Percentiles rank a stretch among this genome's conserved stretches.
Evolutionary conservation across 2,329 filamentous ascomycete species (phyloP).

Genomic region (Apiospora sp.): DNA sequence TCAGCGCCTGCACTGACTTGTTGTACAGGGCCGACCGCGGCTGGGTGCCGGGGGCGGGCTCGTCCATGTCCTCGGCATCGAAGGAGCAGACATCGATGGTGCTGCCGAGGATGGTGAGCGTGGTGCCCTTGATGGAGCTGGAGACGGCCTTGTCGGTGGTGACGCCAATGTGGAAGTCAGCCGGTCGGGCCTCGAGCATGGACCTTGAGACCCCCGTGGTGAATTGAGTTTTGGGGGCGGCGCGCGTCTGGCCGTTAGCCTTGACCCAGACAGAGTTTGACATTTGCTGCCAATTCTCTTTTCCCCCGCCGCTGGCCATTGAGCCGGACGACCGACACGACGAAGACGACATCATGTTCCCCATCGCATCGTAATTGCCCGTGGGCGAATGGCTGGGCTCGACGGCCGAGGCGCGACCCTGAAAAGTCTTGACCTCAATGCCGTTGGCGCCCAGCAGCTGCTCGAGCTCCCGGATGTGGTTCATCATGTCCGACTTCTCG

Average conservation of each 20-base stretch:
- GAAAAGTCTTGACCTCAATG: slow-evolving; percentile 65
- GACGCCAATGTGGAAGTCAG: slow-evolving; percentile 73
- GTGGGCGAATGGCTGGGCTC: slow-evolving; percentile 34
- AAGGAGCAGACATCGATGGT: slow-evolving; percentile 82
- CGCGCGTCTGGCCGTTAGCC: slow-evolving; percentile 28
- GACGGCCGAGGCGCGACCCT: slow-evolving; percentile 43
- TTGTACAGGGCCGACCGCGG: slow-evolving; percentile 63
- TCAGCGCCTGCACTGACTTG: slow-evolving; percentile 75
- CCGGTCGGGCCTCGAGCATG: slow-evolving; percentile 51
- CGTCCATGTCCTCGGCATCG: slow-evolving; percentile 70
- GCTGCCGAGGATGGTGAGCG: slow-evolving; percentile 79
- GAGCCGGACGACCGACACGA: slow-evolving; percentile 10
- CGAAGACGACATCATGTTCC: neutral
- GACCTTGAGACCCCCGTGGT: slow-evolving; percentile 32
- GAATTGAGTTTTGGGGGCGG: slow-evolving; percentile 38
- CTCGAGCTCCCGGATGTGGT: slow-evolving; percentile 73
- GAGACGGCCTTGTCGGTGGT: slow-evolving; percentile 69
- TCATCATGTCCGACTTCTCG: slow-evolving; percentile 72
- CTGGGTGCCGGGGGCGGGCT: slow-evolving; percentile 56
- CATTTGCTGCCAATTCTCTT: slow-evolving; percentile 47
- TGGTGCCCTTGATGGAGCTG: slow-evolving; percentile 78
- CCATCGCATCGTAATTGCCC: neutral
- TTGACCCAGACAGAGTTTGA: slow-evolving; percentile 46
- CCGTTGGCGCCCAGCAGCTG: slow-evolving; percentile 68
- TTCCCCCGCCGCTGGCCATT: slow-evolving; percentile 21